A percentile compares a stretch with the other conserved stretches of the same genome.
These are phyloP conservation scores for Colletotrichum gigasporum DNA, from an alignment of 2,329 filamentous ascomycete genomes.

Conservation along the genomic window DNA sequence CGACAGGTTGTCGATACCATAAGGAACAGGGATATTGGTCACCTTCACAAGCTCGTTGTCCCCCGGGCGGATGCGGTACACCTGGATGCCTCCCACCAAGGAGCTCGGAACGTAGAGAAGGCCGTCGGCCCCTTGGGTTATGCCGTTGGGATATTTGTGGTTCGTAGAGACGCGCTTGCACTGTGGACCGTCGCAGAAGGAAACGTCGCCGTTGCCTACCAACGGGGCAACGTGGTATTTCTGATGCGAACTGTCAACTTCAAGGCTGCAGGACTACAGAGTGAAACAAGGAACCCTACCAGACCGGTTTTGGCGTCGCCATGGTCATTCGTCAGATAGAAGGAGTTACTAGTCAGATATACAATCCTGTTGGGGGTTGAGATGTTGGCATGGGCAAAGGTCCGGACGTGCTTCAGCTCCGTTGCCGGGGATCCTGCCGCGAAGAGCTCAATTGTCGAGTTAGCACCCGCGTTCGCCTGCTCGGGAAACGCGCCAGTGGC, in stretches of 20 bases:
- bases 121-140: slow-evolving; percentile 36
- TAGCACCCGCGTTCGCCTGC: slow-evolving; percentile 70
- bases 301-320: slow-evolving; percentile 33
- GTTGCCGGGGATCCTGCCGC: slow-evolving; percentile 29
- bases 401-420: slow-evolving; percentile 36
- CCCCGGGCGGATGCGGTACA: slow-evolving; percentile 17
- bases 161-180: slow-evolving; percentile 35
- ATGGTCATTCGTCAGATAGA: slow-evolving; percentile 39
- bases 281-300: slow-evolving; percentile 12
- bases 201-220: slow-evolving; percentile 38
- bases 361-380: slow-evolving; percentile 38
- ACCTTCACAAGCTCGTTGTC: slow-evolving; percentile 32
- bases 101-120: slow-evolving; percentile 44
- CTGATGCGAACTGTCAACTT: background rate
- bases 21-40: slow-evolving; percentile 32
- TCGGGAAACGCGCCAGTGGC: slow-evolving; percentile 55
- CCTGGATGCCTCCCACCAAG: slow-evolving; percentile 34
- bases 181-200: slow-evolving; percentile 37
- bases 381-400: slow-evolving; percentile 33
- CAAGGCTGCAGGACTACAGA: fast-evolving
- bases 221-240: slow-evolving; percentile 34
- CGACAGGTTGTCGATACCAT: slow-evolving; percentile 39
- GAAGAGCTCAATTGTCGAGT: slow-evolving; percentile 62
- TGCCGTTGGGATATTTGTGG: slow-evolving; percentile 43
- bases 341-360: slow-evolving; percentile 30